phyloP scores from a whole-genome alignment of 2,329 filamentous ascomycete species.

The Phialophora tarda region DNA sequence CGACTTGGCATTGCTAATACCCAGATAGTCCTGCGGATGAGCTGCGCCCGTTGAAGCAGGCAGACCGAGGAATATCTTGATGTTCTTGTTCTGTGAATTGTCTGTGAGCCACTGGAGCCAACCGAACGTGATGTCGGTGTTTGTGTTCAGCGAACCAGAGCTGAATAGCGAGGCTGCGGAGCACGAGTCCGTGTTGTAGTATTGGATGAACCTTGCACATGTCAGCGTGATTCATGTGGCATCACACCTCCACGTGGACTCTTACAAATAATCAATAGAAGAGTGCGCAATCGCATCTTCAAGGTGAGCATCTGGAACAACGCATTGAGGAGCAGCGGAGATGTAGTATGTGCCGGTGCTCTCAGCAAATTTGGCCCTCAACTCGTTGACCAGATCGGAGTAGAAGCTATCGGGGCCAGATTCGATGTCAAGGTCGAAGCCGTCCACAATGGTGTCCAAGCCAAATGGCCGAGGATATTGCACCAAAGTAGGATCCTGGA shows the following conservation, averaged over 20 bases:
- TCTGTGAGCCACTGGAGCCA: slow-evolving; percentile 52
- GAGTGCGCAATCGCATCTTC: slow-evolving; percentile 52
- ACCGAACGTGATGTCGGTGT: slow-evolving; percentile 53
- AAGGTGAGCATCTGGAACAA: slow-evolving; percentile 64
- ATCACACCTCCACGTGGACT: no score
- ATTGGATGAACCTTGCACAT: slow-evolving; percentile 54
- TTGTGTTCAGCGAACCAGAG: slow-evolving; percentile 42
- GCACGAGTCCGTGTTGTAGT: slow-evolving; percentile 61
- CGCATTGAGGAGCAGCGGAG: slow-evolving; percentile 71
- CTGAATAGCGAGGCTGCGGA: slow-evolving; percentile 49
- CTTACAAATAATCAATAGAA: slow-evolving; percentile 56
- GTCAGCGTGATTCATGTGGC: slow-evolving; percentile 13
- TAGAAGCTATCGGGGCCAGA: slow-evolving; percentile 62
- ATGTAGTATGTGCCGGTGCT: slow-evolving; percentile 64
- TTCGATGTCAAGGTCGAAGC: slow-evolving; percentile 80
- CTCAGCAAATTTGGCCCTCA: slow-evolving; percentile 61
- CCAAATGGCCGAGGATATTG: slow-evolving; percentile 69
- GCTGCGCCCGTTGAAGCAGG: slow-evolving; percentile 46
- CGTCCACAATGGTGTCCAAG: slow-evolving; percentile 65
- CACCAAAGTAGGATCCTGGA: slow-evolving; percentile 38
- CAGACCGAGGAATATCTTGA: slow-evolving; percentile 62
- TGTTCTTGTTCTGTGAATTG: slow-evolving; percentile 46
- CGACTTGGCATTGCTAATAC: slow-evolving; percentile 51
- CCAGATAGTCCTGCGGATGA: slow-evolving; percentile 53
- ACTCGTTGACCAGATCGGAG: slow-evolving; percentile 63